A percentile compares a stretch with the other conserved stretches of the same genome.
phyloP scores from a whole-genome alignment of 805 yeast genomes.

The Candida ulmi region DNA sequence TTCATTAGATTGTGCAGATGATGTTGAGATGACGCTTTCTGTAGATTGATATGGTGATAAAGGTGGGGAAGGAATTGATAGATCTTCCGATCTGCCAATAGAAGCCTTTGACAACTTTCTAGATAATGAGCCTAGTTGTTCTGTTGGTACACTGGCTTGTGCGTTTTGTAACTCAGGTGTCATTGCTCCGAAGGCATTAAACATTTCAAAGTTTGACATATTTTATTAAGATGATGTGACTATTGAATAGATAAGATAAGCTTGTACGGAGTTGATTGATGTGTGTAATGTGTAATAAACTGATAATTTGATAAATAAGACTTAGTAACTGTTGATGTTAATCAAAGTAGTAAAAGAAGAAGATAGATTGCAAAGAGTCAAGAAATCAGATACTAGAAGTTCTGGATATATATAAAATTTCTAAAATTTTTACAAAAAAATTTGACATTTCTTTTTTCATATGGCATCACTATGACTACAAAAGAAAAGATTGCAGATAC shows the following conservation, averaged over 20 bases:
- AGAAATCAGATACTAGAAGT: background rate
- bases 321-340: background rate
- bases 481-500: background rate
- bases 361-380: too few species aligned
- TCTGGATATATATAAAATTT: background rate
- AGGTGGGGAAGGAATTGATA: slow-evolving; percentile 39
- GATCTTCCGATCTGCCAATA: slow-evolving; percentile 20
- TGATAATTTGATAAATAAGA: too few species aligned
- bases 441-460: background rate
- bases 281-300: background rate
- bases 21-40: too few species aligned
- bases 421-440: background rate
- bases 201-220: slow-evolving; percentile 7
- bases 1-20: too few species aligned
- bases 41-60: slow-evolving; percentile 33
- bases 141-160: slow-evolving; percentile 3
- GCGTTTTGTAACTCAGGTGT: slow-evolving; percentile 19
- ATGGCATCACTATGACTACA: background rate
- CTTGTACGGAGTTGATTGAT: background rate
- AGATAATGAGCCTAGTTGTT: slow-evolving; percentile 8
- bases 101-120: slow-evolving; percentile 24
- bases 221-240: background rate
- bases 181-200: slow-evolving; percentile 16
- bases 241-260: background rate
- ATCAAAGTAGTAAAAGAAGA: too few species aligned